Conservation (phyloP, 495 filamentous ascomycete species). For the Penicillium cosmopolitanum region DNA sequence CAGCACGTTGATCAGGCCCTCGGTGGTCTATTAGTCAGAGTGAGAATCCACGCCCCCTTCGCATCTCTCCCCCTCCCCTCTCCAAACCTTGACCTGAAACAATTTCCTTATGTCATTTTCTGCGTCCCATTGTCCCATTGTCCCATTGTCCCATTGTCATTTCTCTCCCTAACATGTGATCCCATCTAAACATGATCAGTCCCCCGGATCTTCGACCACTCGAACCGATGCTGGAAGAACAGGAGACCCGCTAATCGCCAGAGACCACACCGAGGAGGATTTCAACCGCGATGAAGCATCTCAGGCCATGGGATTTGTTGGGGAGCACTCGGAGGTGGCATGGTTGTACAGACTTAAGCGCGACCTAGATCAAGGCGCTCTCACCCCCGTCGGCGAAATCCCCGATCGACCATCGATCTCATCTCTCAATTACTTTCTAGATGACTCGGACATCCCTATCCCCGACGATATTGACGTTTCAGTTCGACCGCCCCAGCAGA, state of each 20-base stretch:
- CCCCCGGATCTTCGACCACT: background rate
- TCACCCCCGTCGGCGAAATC: conserved; percentile 19
- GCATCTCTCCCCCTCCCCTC: background rate
- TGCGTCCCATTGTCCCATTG: background rate
- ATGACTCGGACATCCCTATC: conserved; percentile 52
- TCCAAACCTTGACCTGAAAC: too few relatives aligned
- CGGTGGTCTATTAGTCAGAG: conserved; percentile 21
- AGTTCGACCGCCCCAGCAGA: conserved; percentile 50
- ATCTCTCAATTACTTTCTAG: conserved; percentile 58
- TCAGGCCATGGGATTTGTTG: conserved; percentile 61
- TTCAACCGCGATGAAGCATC: conserved; percentile 55
- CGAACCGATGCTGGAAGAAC: conserved; percentile 29
- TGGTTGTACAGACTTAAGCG: conserved; percentile 60
- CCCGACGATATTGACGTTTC: conserved; percentile 49
- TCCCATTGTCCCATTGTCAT: background rate
- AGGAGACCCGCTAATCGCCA: conserved; percentile 49
- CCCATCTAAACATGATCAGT: conserved; percentile 9
- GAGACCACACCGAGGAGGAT: conserved; percentile 63
- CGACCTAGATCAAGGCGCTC: conserved; percentile 34
- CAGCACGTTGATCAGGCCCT: conserved; percentile 43
- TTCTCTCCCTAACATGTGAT: background rate
- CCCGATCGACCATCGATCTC: conserved; percentile 35
- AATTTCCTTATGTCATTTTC: background rate
- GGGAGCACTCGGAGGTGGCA: conserved; percentile 63
- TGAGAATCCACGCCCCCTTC: conserved; percentile 14